Conservation (phyloP, 768 basidiomycete species). For the Lactarius indigo region DNA sequence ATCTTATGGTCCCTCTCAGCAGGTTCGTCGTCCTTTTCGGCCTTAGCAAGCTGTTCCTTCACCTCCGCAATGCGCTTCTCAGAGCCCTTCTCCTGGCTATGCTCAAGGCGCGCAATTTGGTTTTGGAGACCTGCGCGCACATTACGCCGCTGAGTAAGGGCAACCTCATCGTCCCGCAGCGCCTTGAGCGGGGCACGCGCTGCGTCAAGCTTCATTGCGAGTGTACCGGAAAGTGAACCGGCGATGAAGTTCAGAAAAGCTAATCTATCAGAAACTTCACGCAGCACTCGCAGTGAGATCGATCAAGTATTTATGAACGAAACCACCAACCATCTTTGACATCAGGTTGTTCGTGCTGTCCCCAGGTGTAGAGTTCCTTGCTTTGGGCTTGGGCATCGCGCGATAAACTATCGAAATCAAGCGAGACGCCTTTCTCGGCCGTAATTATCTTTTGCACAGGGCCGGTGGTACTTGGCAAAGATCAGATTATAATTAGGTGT, state of each 20-base stretch:
- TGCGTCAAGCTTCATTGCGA: conserved; percentile 59
- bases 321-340: conserved; percentile 67
- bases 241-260: conserved; percentile 79
- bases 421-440: conserved; percentile 67
- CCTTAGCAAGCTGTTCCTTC: conserved; percentile 62
- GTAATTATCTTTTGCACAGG: conserved; percentile 81
- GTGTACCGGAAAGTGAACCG: conserved; percentile 58
- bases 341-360: conserved; percentile 66
- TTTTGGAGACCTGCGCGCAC: conserved; percentile 51
- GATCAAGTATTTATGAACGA: background rate
- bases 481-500: background rate
- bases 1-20: conserved; percentile 70
- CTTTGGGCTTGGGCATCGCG: conserved; percentile 68
- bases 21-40: conserved; percentile 57
- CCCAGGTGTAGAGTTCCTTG: conserved; percentile 86
- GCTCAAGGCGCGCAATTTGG: conserved; percentile 64
- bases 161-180: conserved; percentile 66
- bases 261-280: conserved; percentile 65
- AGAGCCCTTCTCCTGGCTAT: conserved; percentile 57
- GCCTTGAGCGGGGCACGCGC: conserved; percentile 67
- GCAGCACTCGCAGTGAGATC: background rate
- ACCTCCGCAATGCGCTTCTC: conserved; percentile 72
- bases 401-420: conserved; percentile 65
- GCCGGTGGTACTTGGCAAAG: conserved; percentile 44
- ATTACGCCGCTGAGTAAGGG: conserved; percentile 58